Evolutionary conservation across 2,329 filamentous ascomycete genomes (phyloP).

Genomic region (Penicillium italicum): DNA sequence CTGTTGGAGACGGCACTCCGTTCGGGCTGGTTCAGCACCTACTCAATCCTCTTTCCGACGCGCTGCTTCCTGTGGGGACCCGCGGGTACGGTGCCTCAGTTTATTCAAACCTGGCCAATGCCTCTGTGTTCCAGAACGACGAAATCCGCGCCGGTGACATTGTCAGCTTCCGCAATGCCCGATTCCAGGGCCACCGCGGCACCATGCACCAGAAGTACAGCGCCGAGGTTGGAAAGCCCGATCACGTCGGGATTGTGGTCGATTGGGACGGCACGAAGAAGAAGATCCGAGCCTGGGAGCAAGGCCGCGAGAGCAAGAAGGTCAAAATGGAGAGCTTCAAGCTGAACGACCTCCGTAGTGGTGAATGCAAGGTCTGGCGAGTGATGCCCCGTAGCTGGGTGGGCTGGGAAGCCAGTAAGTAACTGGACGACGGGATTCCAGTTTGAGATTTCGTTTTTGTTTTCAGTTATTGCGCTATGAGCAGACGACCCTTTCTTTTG

Average conservation of each 20-base stretch:
- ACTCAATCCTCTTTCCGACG: slow-evolving; percentile 67
- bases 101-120: slow-evolving; percentile 93
- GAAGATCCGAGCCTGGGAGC: slow-evolving; percentile 93
- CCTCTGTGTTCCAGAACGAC: slow-evolving; percentile 82
- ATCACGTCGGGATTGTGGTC: slow-evolving; percentile 85
- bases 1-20: slow-evolving; percentile 81
- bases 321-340: slow-evolving; percentile 92
- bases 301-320: slow-evolving; percentile 89
- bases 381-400: slow-evolving; percentile 91
- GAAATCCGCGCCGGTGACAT: slow-evolving; percentile 93
- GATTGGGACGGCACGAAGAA: slow-evolving; percentile 99
- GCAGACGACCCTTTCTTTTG: slow-evolving; percentile 10
- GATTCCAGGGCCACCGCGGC: slow-evolving; percentile 92
- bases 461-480: slow-evolving; percentile 6
- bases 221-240: slow-evolving; percentile 78
- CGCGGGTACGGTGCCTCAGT: slow-evolving; percentile 88
- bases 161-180: slow-evolving; percentile 84
- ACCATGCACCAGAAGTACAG: slow-evolving; percentile 94
- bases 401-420: slow-evolving; percentile 63
- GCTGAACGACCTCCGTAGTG: slow-evolving; percentile 83
- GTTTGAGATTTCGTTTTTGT: not conserved
- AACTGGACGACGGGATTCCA: not conserved
- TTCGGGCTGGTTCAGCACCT: slow-evolving; percentile 75
- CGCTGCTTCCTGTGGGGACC: slow-evolving; percentile 78
- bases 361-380: slow-evolving; percentile 96